A percentile compares a stretch with the other conserved stretches of the same genome.
phyloP scores from a whole-genome alignment of 129 eudicot genomes.

The Escallonia rubra region DNA sequence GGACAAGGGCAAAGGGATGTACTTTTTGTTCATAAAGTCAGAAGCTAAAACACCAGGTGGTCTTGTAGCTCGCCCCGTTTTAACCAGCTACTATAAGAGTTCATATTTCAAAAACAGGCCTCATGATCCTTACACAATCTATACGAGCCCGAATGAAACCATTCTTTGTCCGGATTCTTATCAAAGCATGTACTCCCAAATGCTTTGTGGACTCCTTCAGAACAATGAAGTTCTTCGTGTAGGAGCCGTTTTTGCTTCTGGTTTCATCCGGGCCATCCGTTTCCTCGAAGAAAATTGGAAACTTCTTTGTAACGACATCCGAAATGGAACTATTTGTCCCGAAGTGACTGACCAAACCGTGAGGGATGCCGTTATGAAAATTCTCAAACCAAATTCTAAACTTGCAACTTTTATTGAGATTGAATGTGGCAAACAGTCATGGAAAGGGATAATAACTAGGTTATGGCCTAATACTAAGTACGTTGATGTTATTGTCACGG shows the following conservation, averaged over 20 bases:
- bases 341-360: conserved; percentile 43
- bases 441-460: conserved; percentile 68
- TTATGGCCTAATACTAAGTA: conserved; percentile 82
- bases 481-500: conserved; percentile 70
- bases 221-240: conserved; percentile 61
- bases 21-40: conserved; percentile 56
- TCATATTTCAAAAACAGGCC: conserved; percentile 51
- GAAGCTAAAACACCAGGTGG: conserved; percentile 79
- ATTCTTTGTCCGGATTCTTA: conserved; percentile 64
- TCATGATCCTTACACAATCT: conserved; percentile 57
- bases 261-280: conserved; percentile 58
- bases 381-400: conserved; percentile 49
- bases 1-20: conserved; percentile 72
- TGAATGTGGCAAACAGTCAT: conserved; percentile 43
- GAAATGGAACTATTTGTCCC: conserved; percentile 43
- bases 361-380: conserved; percentile 33
- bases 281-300: conserved; percentile 65
- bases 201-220: conserved; percentile 69
- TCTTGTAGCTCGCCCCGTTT: conserved; percentile 60
- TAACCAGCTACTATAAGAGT: conserved; percentile 77
- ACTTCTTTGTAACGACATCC: conserved; percentile 43
- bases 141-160: conserved; percentile 82
- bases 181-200: conserved; percentile 82
- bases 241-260: conserved; percentile 79
- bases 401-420: conserved; percentile 58